Conservation (phyloP, 805 yeast species). For the Jamesozyma gamospora region DNA sequence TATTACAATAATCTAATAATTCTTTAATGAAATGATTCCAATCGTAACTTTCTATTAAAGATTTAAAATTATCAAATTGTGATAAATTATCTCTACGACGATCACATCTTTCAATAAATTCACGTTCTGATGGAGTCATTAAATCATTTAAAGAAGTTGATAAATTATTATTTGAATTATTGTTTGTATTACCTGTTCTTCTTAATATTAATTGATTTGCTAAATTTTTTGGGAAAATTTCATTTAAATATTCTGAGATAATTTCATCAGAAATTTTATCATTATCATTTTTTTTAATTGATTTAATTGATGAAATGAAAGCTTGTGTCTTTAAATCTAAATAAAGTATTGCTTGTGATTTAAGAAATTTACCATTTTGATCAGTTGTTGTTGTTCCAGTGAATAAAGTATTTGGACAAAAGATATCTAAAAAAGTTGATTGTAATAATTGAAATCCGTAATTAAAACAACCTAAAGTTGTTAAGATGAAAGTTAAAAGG, state of each 20-base stretch:
- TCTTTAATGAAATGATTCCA: slow-evolving; percentile 81
- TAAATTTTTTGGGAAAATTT: slow-evolving; percentile 61
- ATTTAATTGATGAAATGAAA: slow-evolving; percentile 75
- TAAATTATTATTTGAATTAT: slow-evolving; percentile 1
- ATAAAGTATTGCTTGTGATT: slow-evolving; percentile 69
- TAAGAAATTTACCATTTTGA: slow-evolving; percentile 46
- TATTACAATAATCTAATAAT: slow-evolving; percentile 64
- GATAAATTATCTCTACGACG: slow-evolving; percentile 56
- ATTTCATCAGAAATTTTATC: slow-evolving; percentile 7
- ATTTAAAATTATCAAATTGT: slow-evolving; percentile 37
- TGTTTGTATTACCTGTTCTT: slow-evolving; percentile 10
- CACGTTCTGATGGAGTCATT: slow-evolving; percentile 67
- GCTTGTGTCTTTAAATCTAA: slow-evolving; percentile 93
- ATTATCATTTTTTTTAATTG: slow-evolving; percentile 6
- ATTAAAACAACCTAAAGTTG: slow-evolving; percentile 73
- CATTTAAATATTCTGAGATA: slow-evolving; percentile 51
- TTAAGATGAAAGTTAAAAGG: slow-evolving; percentile 78
- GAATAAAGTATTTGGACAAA: slow-evolving; percentile 54
- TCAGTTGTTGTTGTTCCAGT: slow-evolving; percentile 14
- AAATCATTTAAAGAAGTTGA: slow-evolving; percentile 10
- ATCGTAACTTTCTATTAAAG: slow-evolving; percentile 61
- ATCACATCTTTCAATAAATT: slow-evolving; percentile 65
- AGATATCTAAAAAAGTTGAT: slow-evolving; percentile 74
- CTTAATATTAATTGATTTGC: slow-evolving; percentile 31
- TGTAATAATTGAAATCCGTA: slow-evolving; percentile 82